phyloP scores from a whole-genome alignment of 768 basidiomycete species.

The Coprinopsis cinerea region DNA sequence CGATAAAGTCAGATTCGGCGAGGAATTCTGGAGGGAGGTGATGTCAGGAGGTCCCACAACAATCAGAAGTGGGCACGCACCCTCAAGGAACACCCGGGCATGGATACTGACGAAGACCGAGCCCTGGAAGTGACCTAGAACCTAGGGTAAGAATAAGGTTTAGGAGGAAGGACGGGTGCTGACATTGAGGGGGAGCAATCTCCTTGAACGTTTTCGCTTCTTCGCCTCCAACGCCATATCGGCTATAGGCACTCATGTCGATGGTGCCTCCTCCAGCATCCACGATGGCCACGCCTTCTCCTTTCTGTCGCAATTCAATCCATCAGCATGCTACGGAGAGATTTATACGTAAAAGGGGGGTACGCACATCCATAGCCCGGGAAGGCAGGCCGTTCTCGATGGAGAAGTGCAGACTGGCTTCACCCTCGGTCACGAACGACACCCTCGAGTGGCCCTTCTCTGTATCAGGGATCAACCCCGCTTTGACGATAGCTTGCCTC shows the following conservation, averaged over 20 bases:
- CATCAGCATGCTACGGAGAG: not conserved
- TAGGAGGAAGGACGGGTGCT: conserved; percentile 1
- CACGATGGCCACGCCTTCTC: conserved; percentile 45
- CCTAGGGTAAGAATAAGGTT: not conserved
- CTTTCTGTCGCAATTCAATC: conserved; percentile 26
- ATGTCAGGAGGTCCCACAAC: not conserved
- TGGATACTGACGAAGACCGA: conserved; percentile 45
- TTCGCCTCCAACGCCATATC: conserved; percentile 20
- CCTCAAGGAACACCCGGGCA: conserved; percentile 30
- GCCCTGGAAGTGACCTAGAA: conserved; percentile 42
- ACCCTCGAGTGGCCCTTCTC: conserved; percentile 32
- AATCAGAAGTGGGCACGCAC: conserved; percentile 19
- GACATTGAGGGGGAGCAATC: conserved; percentile 40
- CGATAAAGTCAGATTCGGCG: conserved; percentile 33
- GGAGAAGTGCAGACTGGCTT: conserved; percentile 52
- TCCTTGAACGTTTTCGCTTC: conserved; percentile 34
- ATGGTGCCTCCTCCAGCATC: conserved; percentile 61
- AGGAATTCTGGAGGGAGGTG: conserved; percentile 27
- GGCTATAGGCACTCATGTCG: conserved; percentile 50
- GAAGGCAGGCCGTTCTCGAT: conserved; percentile 33
- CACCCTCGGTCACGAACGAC: conserved; percentile 52
- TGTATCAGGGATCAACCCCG: conserved; percentile 39
- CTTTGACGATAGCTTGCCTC: conserved; percentile 43
- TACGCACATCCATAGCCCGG: not conserved
- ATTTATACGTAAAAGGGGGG: not conserved